phyloP scores from a whole-genome alignment of 345 rosid species.

The Eucalyptus curtisii region DNA sequence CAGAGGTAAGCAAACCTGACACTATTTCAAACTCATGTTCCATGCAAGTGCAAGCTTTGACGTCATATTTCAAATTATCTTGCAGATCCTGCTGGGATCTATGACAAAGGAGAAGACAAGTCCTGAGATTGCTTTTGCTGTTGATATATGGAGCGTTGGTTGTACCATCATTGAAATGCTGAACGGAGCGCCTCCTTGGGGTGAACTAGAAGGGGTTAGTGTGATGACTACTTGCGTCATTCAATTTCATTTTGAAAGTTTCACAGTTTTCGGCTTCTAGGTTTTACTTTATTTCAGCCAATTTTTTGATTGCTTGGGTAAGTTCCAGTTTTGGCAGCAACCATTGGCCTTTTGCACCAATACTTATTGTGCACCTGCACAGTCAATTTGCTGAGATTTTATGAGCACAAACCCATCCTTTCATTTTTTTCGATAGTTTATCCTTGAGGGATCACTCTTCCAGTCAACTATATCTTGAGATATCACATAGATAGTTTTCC shows the following conservation, averaged over 20 bases:
- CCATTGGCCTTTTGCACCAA: not conserved
- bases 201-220: conserved; percentile 59
- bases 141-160: conserved; percentile 74
- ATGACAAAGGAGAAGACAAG: conserved; percentile 24
- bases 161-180: conserved; percentile 65
- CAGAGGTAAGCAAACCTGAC: conserved; percentile 37
- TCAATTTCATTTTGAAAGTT: not conserved
- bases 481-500: not conserved
- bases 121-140: conserved; percentile 55
- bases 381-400: not conserved
- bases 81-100: conserved; percentile 43
- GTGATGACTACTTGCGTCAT: not conserved
- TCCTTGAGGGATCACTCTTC: not conserved
- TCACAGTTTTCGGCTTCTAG: not conserved
- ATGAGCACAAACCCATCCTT: not conserved
- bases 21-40: not conserved
- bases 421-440: not conserved
- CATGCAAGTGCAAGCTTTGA: not conserved
- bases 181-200: conserved; percentile 65
- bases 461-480: not conserved
- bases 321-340: not conserved
- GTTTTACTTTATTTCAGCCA: not conserved
- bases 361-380: not conserved
- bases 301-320: not conserved
- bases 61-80: not conserved